Evolutionary conservation across 2,329 filamentous ascomycete genomes (phyloP).

Genomic region (Fusarium paranaense): DNA sequence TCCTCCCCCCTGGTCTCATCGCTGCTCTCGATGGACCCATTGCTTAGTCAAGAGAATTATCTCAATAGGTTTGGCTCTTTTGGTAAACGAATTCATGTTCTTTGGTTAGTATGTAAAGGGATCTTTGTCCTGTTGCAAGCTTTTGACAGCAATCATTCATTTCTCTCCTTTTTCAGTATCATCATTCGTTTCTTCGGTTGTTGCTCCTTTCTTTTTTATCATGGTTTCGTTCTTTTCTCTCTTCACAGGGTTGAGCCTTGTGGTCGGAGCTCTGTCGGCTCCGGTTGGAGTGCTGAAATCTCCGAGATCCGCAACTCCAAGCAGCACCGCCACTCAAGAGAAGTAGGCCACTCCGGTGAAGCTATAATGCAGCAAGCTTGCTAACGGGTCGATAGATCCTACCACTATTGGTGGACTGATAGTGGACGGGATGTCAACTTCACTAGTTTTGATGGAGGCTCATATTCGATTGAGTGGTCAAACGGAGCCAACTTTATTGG

Average conservation of each 20-base stretch:
- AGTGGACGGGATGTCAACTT: background rate
- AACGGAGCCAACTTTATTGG: background rate
- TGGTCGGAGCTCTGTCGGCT: background rate
- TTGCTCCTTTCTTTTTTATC: background rate
- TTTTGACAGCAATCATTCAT: background rate
- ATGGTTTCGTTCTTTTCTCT: background rate
- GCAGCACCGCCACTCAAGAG: background rate
- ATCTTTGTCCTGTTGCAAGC: background rate
- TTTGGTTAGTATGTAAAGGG: background rate
- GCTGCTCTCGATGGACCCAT: background rate
- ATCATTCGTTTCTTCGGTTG: background rate
- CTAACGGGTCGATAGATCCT: background rate
- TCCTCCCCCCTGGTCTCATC: background rate
- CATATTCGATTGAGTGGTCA: background rate
- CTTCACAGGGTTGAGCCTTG: background rate
- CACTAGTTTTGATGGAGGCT: background rate
- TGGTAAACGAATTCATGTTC: background rate
- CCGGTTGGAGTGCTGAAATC: background rate
- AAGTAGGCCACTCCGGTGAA: background rate
- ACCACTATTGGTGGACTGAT: background rate
- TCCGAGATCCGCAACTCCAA: background rate
- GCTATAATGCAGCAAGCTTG: background rate
- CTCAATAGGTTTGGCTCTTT: background rate
- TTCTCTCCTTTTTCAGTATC: background rate
- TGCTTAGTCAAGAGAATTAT: background rate